Base-by-base conservation (phyloP, 768 basidiomycete species). In the Trichaptum fuscoviolaceum region DNA sequence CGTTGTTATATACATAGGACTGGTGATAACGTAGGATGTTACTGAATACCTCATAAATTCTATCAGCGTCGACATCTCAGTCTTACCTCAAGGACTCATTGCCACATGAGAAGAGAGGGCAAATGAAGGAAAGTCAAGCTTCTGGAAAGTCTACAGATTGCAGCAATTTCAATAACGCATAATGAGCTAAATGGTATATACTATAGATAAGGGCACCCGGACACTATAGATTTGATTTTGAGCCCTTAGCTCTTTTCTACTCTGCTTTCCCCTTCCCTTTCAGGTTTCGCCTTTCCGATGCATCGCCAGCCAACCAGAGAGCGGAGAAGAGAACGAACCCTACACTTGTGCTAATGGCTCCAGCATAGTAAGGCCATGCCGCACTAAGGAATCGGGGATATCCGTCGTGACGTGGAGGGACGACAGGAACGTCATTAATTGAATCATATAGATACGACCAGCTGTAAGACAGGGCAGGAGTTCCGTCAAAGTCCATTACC, bases 301-400 rank as follows among this genome's bases (percentile, higher is more conserved):
- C 85, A 63, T 94, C 93, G 24, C 91, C 93, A 18, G 90, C 88
- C 42, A 97, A 79, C 93, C 95, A 99, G 24, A 96, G 73, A 0
- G 87, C 85, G 12, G 89, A 88, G 77, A 99, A 99, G 20, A 95
- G 69, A 71, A 96, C 79, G 78, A 97, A 97, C 0, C 86, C 93
- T 1, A 87, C 75, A 70, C 90, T 91, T 0, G 94, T 96, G 79
- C 92, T 94, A 73, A 96, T 86, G 7, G 96, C 93, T 36, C 95
- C 93, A 0, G 83, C 81, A 70, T 99, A 99, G 75, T 96, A 99
- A 0, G 97, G 96, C 92, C 91, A 95, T 7, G 97, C 97, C 2
- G 95, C 95, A 60, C 87, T 89, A 71, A 99, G 84, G 86, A 97
- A 99, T 27, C 97, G 88, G 4, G 95, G 93, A 75, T 98, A 97